Conservation (phyloP, 2,329 filamentous ascomycete species). For the Xylariaceae sp. region DNA sequence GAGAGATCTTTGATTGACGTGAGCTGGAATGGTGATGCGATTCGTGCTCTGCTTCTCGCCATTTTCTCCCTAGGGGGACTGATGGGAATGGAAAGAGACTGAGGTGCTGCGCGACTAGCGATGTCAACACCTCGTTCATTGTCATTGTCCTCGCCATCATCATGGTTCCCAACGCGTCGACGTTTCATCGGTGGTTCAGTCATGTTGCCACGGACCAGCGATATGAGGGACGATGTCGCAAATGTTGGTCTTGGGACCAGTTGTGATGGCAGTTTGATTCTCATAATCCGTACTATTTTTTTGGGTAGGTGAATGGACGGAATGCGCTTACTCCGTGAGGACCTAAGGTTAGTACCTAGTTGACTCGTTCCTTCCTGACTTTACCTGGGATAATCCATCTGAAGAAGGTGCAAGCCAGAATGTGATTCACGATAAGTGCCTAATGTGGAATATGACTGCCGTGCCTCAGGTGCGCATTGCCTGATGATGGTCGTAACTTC, state of each 20-base stretch:
- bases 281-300: background rate
- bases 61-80: slow-evolving; percentile 42
- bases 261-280: background rate
- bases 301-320: no score
- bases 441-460: no score
- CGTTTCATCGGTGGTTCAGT: slow-evolving; percentile 27
- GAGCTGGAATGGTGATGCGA: slow-evolving; percentile 64
- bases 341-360: no score
- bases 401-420: no score
- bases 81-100: slow-evolving; percentile 37
- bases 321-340: no score
- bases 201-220: slow-evolving; percentile 17
- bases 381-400: no score
- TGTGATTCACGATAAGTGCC: no score
- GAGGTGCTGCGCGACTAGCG: slow-evolving; percentile 18
- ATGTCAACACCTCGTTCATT: slow-evolving; percentile 2
- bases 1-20: slow-evolving; percentile 63
- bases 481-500: no score
- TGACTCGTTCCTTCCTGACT: no score
- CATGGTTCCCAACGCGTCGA: slow-evolving; percentile 20
- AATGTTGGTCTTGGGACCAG: background rate
- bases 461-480: no score
- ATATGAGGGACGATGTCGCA: background rate
- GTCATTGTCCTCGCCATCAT: slow-evolving; percentile 8
- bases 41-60: slow-evolving; percentile 2